These are phyloP conservation scores for Trichoderma koningii DNA, from an alignment of 2,329 filamentous ascomycete species.

Conservation along the genomic window DNA sequence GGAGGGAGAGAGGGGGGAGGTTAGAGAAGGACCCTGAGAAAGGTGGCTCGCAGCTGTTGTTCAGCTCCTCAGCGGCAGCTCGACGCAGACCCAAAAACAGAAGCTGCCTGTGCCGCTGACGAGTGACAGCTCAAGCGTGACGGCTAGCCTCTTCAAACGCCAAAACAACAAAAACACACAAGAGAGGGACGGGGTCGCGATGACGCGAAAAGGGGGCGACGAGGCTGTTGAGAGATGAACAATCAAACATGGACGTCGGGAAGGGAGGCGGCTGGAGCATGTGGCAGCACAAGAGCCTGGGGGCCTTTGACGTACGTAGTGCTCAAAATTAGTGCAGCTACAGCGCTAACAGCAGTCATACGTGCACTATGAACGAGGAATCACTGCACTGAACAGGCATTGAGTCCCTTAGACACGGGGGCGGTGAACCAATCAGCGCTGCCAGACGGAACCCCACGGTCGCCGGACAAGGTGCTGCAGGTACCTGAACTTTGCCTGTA, in stretches of 20 bases:
- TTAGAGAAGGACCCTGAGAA: not conserved
- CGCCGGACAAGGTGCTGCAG: conserved; percentile 23
- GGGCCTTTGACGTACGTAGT: conserved; percentile 25
- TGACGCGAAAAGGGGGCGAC: conserved; percentile 8
- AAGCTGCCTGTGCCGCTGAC: conserved; percentile 5
- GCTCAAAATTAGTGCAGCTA: not conserved
- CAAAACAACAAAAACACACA: not conserved
- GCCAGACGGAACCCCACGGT: conserved; percentile 31
- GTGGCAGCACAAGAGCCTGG: conserved; percentile 19
- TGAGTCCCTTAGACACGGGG: not conserved
- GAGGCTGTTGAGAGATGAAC: conserved; percentile 17
- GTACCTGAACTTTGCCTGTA: conserved; percentile 23
- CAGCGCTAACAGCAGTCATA: conserved; percentile 1
- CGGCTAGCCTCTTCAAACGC: conserved; percentile 5
- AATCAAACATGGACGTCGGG: conserved; percentile 6
- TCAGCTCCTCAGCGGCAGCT: conserved; percentile 30
- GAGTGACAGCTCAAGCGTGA: not conserved
- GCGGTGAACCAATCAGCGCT: conserved; percentile 34
- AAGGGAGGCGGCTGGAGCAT: conserved; percentile 16
- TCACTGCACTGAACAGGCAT: not conserved
- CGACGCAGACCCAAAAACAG: conserved; percentile 10
- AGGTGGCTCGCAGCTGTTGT: conserved; percentile 30
- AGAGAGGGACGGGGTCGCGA: conserved; percentile 10
- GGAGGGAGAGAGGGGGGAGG: conserved; percentile 15
- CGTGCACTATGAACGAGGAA: not conserved